phyloP scores from a whole-genome alignment of 495 filamentous ascomycete genomes.

The Aspergillus campestris region DNA sequence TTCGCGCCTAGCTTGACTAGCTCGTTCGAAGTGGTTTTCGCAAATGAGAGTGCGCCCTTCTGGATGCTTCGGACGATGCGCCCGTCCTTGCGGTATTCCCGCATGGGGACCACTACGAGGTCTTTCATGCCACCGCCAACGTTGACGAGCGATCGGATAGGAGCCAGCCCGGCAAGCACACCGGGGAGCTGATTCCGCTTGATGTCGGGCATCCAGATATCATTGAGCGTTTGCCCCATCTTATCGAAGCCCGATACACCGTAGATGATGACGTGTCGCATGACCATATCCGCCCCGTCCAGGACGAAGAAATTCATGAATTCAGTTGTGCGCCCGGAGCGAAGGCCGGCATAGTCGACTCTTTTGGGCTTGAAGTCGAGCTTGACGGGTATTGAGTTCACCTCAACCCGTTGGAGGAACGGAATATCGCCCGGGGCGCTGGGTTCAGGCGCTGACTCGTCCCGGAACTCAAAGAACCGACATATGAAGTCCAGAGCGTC shows the following conservation, averaged over 20 bases:
- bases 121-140: constrained; percentile 80
- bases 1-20: constrained; percentile 90
- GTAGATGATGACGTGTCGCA: constrained; percentile 85
- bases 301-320: constrained; percentile 99
- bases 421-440: constrained; percentile 58
- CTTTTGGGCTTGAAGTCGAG: constrained; percentile 98
- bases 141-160: constrained; percentile 81
- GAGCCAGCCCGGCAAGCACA: constrained; percentile 82
- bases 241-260: constrained; percentile 85
- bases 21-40: constrained; percentile 85
- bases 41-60: constrained; percentile 83
- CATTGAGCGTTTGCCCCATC: constrained; percentile 79
- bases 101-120: constrained; percentile 79
- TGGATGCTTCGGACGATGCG: constrained; percentile 83
- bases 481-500: constrained; percentile 97
- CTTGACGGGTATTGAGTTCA: constrained; percentile 72
- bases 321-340: constrained; percentile 96
- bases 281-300: constrained; percentile 76
- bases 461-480: constrained; percentile 95
- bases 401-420: constrained; percentile 84
- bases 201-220: constrained; percentile 96
- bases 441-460: constrained; percentile 52
- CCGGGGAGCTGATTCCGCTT: constrained; percentile 82
- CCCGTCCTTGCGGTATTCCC: constrained; percentile 90
- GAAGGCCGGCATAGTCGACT: constrained; percentile 86